phyloP scores from a whole-genome alignment of 805 yeast genomes.

The Cyberlindnera subsufficiens region DNA sequence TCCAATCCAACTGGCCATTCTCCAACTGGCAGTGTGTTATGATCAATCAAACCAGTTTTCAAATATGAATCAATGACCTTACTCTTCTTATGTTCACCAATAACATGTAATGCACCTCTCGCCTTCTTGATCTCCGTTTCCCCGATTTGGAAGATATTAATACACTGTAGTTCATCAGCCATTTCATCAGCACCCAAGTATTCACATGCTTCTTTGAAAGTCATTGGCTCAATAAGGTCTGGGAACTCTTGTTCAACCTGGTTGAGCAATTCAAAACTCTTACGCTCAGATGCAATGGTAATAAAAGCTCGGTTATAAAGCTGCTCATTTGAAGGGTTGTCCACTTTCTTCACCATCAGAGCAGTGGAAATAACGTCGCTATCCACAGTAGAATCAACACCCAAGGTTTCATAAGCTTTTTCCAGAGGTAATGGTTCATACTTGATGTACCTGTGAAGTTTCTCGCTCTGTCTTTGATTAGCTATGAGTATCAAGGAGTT shows the following conservation, averaged over 20 bases:
- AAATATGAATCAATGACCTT: conserved; percentile 51
- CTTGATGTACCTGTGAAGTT: conserved; percentile 31
- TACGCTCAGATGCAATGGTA: conserved; percentile 53
- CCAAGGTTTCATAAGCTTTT: conserved; percentile 49
- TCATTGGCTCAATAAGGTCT: conserved; percentile 22
- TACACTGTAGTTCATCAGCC: conserved; percentile 53
- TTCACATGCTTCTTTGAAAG: conserved; percentile 38
- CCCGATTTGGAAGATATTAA: conserved; percentile 46
- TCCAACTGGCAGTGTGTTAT: conserved; percentile 50
- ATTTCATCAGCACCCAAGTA: conserved; percentile 42
- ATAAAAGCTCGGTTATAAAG: conserved; percentile 48
- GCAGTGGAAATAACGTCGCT: conserved; percentile 76
- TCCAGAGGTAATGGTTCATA: conserved; percentile 41
- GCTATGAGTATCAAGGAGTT: conserved; percentile 36
- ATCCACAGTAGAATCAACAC: conserved; percentile 45
- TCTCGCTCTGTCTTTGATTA: conserved; percentile 29
- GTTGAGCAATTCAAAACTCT: conserved; percentile 51
- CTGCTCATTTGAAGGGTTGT: conserved; percentile 37
- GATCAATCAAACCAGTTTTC: conserved; percentile 56
- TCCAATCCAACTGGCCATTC: conserved; percentile 88
- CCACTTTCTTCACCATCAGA: conserved; percentile 57
- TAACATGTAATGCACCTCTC: conserved; percentile 48
- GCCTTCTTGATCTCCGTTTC: conserved; percentile 46
- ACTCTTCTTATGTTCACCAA: conserved; percentile 52
- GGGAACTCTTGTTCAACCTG: conserved; percentile 38